Conservation (phyloP, 805 yeast genomes). For the Limtongozyma cylindracea region DNA sequence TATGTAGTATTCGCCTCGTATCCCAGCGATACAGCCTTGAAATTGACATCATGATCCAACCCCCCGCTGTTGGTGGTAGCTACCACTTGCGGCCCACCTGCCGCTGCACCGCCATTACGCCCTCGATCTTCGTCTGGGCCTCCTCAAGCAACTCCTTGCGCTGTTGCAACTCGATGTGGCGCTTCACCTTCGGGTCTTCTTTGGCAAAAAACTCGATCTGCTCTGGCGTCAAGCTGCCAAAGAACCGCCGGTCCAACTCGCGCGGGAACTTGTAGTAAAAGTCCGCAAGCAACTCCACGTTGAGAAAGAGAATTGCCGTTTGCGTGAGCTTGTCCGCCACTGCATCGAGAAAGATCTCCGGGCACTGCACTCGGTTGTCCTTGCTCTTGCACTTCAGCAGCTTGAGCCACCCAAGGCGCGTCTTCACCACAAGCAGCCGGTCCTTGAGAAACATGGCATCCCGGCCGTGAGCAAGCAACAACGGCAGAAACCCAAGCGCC, state of each 20-base stretch:
- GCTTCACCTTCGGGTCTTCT: constrained; percentile 76
- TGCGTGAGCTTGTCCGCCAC: constrained; percentile 81
- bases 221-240: constrained; percentile 34
- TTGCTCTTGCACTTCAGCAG: constrained; percentile 57
- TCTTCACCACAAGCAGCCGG: constrained; percentile 37
- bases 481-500: constrained; percentile 64
- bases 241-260: constrained; percentile 60
- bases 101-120: constrained; percentile 44
- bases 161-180: constrained; percentile 84
- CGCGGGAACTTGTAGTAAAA: constrained; percentile 93
- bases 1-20: no score
- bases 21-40: no score
- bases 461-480: constrained; percentile 51
- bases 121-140: constrained; percentile 68
- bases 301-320: constrained; percentile 78
- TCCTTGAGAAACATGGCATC: constrained; percentile 64
- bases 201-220: constrained; percentile 79
- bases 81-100: constrained; percentile 1
- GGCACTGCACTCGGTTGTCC: constrained; percentile 74
- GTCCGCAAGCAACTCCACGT: constrained; percentile 83
- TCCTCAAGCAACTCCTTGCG: constrained; percentile 71
- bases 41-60: no score
- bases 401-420: constrained; percentile 49
- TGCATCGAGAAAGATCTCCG: constrained; percentile 81
- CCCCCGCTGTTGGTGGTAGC: no score